Evolutionary conservation across 2,329 filamentous ascomycete genomes (phyloP).

Genomic region (Sordariomycetes sp.): DNA sequence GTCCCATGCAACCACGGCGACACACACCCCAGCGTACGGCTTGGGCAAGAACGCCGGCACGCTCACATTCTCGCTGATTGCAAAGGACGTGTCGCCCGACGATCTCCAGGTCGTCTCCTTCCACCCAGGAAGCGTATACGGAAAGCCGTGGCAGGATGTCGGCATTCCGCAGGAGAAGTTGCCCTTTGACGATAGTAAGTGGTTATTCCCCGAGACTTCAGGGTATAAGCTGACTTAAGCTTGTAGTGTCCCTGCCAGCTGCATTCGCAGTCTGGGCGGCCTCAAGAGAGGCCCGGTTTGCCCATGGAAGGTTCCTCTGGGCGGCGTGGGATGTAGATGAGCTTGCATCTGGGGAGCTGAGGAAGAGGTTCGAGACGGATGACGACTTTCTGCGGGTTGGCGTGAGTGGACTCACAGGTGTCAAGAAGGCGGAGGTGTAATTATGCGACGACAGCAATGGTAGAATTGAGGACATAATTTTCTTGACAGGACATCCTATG

Average conservation of each 20-base stretch:
- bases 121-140: background rate
- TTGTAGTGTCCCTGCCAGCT: background rate
- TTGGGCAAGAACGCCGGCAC: background rate
- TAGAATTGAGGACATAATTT: no score
- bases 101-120: background rate
- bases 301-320: constrained; percentile 34
- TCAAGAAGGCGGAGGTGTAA: background rate
- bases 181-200: background rate
- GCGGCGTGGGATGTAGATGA: constrained; percentile 41
- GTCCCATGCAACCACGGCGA: background rate
- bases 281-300: constrained; percentile 30
- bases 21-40: background rate
- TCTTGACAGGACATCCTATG: no score
- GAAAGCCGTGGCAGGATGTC: background rate
- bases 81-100: background rate
- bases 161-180: background rate
- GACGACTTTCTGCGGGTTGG: background rate
- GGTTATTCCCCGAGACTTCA: background rate
- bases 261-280: constrained; percentile 26
- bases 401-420: background rate
- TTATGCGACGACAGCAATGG: no score
- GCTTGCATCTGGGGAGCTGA: constrained; percentile 13
- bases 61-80: background rate
- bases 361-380: background rate
- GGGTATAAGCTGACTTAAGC: background rate